Conservation (phyloP, 345 rosid genomes). For the Euphorbia tirucalli region DNA sequence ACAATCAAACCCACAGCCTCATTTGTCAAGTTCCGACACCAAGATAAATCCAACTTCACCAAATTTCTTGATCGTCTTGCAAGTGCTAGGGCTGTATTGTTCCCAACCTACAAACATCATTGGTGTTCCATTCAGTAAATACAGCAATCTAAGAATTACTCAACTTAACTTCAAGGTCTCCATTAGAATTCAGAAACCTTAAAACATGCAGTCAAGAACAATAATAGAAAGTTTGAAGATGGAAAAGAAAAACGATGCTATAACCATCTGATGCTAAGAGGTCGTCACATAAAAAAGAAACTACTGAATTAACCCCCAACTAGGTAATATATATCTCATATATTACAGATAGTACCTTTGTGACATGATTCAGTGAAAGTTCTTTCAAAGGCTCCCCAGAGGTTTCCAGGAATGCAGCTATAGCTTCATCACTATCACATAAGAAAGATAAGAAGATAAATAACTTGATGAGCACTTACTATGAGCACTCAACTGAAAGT, state of each 20-base stretch:
- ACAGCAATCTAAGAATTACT: neutral
- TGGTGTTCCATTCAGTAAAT: neutral
- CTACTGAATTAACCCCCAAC: neutral
- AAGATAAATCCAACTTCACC: constrained; percentile 67
- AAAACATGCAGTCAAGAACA: too few species aligned
- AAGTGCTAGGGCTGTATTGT: constrained; percentile 62
- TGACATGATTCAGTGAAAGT: constrained; percentile 66
- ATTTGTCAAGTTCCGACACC: constrained; percentile 70
- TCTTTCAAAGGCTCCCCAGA: constrained; percentile 63
- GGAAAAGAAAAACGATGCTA: too few species aligned
- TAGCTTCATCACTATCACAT: constrained; percentile 72
- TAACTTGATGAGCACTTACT: neutral
- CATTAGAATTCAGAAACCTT: too few species aligned
- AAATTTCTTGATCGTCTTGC: constrained; percentile 50
- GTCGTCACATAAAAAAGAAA: neutral
- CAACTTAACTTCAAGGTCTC: neutral
- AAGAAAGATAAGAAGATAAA: neutral
- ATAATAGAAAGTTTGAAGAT: too few species aligned
- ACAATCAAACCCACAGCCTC: constrained; percentile 74
- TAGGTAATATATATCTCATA: neutral
- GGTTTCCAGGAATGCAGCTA: constrained; percentile 84
- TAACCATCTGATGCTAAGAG: neutral
- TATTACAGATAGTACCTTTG: constrained; percentile 45
- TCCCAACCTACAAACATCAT: constrained; percentile 51
- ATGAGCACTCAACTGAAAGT: constrained; percentile 8